A percentile compares a stretch with the other conserved stretches of the same genome.
Evolutionary conservation across 2,329 filamentous ascomycete genomes (phyloP).

Genomic region (Venturia aucupariae): DNA sequence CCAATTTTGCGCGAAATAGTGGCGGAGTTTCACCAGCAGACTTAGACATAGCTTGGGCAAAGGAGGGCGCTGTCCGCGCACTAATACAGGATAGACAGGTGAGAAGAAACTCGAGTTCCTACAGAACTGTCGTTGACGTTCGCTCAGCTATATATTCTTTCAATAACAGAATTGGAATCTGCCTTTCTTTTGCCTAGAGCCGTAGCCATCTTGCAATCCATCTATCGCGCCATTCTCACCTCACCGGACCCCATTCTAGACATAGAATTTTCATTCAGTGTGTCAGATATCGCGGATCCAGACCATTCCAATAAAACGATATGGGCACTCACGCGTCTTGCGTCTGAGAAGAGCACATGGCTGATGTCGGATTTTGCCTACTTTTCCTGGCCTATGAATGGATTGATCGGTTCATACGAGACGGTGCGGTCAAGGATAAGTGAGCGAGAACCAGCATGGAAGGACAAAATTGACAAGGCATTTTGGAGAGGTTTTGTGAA

Average conservation of each 20-base stretch:
- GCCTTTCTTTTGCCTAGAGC: slow-evolving; percentile 21
- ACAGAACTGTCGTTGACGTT: not conserved
- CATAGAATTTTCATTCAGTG: slow-evolving; percentile 36
- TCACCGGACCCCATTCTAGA: slow-evolving; percentile 41
- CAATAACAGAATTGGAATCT: slow-evolving; percentile 1
- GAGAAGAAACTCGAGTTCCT: not conserved
- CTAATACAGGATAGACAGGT: slow-evolving; percentile 25
- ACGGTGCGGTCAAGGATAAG: slow-evolving; percentile 16
- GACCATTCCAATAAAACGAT: slow-evolving; percentile 17
- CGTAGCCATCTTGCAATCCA: slow-evolving; percentile 43
- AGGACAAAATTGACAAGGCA: slow-evolving; percentile 21
- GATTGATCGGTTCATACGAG: slow-evolving; percentile 16
- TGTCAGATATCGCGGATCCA: slow-evolving; percentile 3
- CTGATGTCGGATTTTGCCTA: slow-evolving; percentile 20
- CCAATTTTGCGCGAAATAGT: slow-evolving; percentile 14
- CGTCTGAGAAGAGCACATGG: slow-evolving; percentile 16
- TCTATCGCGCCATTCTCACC: slow-evolving; percentile 44
- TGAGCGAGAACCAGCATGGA: slow-evolving; percentile 16
- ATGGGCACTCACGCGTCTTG: slow-evolving; percentile 16
- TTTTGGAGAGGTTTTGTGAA: slow-evolving; percentile 26
- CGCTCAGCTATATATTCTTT: slow-evolving; percentile 15
- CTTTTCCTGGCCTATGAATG: slow-evolving; percentile 17
- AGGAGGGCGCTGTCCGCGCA: slow-evolving; percentile 17
- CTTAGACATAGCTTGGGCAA: slow-evolving; percentile 14
- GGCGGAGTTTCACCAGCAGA: not conserved